Evolutionary conservation across 257 asterid genomes (phyloP), one percentile per base, ranked within the genome.

Genomic region (Haberlea rhodopensis): DNA sequence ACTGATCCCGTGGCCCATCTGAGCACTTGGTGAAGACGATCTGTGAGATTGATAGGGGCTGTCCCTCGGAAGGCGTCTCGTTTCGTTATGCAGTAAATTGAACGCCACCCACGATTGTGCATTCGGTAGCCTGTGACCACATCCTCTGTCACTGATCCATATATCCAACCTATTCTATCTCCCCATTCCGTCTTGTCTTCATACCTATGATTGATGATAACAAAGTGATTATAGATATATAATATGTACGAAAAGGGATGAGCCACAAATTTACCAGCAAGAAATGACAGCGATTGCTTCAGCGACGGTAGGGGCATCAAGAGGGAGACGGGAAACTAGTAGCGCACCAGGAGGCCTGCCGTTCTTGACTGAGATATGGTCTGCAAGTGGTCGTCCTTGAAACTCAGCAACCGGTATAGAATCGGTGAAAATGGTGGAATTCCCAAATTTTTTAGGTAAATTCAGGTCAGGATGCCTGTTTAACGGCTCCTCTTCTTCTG

Each of bases 61-160:
- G 96, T 76, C 5, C 99, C 97, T 5, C 99, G 73, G 60, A 92
- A 92, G 26, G 99, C 99, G 15, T 92, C 99, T 3, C 97, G 86
- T 75, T 89, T 89, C 1, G 99, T 92, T 61, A 92, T 81, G 83
- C 99, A 92, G 74, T 92, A 92, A 9, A 92, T 72, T 0, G 97
- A 92, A 7, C 97, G 78, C 99, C 99, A 92, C 4, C 99, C 99
- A 20, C 99, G 97, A 73, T 92, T 92, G 87, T 92, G 99, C 99
- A 92, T 92, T 4, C 99, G 90, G 69, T 92, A 92, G 19, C 99
- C 99, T 3, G 99, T 92, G 46, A 92, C 99, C 69, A 92, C 99
- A 22, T 92, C 97, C 62, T 92, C 99, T 4, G 97, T 92, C 23
- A 92, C 97, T 1, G 99, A 92, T 53, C 99, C 99, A 22, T 92